Percentiles rank a stretch among this genome's conserved stretches.
Conservation (phyloP, 2,329 filamentous ascomycete species). For the Acrocalymma vagum region DNA sequence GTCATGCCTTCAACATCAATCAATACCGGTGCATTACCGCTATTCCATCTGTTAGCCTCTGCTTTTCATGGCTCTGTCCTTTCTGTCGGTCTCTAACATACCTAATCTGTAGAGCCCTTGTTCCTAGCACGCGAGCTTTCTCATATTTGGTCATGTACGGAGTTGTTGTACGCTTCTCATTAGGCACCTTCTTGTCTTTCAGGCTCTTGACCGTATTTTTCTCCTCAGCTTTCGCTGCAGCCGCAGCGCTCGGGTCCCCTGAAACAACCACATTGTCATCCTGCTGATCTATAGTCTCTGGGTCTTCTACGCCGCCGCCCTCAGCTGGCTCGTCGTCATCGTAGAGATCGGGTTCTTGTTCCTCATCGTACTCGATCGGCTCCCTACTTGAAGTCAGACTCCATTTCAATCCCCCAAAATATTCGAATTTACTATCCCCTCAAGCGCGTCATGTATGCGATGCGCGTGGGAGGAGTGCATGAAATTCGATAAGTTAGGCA, state of each 20-base stretch:
- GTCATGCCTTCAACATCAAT: conserved; percentile 98
- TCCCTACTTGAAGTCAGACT: conserved; percentile 48
- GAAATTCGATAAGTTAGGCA: too few species aligned
- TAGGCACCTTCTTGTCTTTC: conserved; percentile 86
- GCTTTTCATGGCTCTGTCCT: neutral
- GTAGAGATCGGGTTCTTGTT: conserved; percentile 72
- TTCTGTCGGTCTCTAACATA: conserved; percentile 52
- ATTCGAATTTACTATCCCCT: too few species aligned
- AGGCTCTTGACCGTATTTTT: conserved; percentile 66
- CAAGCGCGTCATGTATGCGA: too few species aligned
- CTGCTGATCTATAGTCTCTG: conserved; percentile 39
- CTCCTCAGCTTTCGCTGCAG: conserved; percentile 48
- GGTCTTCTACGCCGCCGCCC: conserved; percentile 44
- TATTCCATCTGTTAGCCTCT: conserved; percentile 51
- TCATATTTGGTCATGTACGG: conserved; percentile 99
- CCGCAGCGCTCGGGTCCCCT: conserved; percentile 62
- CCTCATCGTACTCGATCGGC: conserved; percentile 62
- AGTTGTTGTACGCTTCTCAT: conserved; percentile 87
- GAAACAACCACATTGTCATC: conserved; percentile 54
- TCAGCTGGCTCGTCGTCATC: conserved; percentile 69
- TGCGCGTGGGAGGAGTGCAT: too few species aligned
- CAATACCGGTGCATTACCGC: conserved; percentile 96
- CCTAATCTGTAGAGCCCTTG: conserved; percentile 95
- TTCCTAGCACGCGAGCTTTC: conserved; percentile 89
- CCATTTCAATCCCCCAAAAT: too few species aligned